Evolutionary conservation across 306 rosid genomes (phyloP), one percentile per base, ranked within the genome.

Genomic region (Luffa aegyptiaca): DNA sequence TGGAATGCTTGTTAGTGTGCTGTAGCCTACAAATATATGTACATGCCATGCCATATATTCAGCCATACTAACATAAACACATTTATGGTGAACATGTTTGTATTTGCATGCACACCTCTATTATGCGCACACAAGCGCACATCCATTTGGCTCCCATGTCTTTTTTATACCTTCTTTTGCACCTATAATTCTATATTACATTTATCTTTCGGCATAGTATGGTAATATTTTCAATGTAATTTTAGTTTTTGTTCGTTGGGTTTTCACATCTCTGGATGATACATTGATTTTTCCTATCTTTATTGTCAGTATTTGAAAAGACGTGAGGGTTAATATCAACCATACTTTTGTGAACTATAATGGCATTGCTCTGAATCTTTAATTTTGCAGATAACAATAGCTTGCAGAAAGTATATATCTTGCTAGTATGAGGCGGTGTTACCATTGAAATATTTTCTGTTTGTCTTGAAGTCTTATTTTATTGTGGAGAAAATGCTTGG

Each of bases 401-500:
- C 44, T 26, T 73, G 59, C 59, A 73, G 59, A 73, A 72, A 73
- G 77, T 73, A 31, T 73, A 49, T 73, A 45, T 75, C 78, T 52
- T 75, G 78, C 78, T 52, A 52, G 48, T 75, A 75, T 75, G 78
- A 52, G 48, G 78, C 62, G 33, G 78, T 51, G 78, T 51, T 74
- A 48, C 31, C 62, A 49, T 75, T 75, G 45, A 52, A 74, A 52
- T 52, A 26, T 73, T 48, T 73, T 48, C 59, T 48, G 77, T 73
- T 73, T 73, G 61, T 52, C 58, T 75, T 75, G 33, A 75, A 75
- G 78, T 26, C 48, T 75, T 51, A 35, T 75, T 75, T 75, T 75
- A 52, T 74, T 75, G 63, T 75, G 62, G 78, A 49, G 63, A 73
- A 41, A 83, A 90, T 92, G 97, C 45, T 90, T 46, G 87, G 97